Evolutionary conservation across 805 yeast genomes (phyloP).

Genomic region (Ogataea henricii): DNA sequence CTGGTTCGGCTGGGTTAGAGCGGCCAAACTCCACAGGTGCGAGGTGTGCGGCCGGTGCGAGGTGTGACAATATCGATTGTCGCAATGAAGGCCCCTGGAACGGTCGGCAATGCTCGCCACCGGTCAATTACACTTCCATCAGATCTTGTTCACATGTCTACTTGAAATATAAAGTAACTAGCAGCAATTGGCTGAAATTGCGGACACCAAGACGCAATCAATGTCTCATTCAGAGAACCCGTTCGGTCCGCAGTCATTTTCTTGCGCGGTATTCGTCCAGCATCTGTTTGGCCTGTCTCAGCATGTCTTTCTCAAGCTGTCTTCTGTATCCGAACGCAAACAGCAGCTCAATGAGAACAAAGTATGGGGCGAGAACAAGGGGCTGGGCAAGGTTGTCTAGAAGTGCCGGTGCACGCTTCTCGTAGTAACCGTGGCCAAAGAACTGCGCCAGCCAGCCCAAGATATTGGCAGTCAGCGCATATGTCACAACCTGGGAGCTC

Average conservation of each 20-base stretch:
- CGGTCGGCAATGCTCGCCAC: too few relatives aligned
- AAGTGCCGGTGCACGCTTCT: constrained; percentile 82
- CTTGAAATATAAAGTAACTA: too few relatives aligned
- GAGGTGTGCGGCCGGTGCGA: neutral
- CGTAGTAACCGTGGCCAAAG: constrained; percentile 83
- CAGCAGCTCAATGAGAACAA: constrained; percentile 76
- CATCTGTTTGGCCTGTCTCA: constrained; percentile 44
- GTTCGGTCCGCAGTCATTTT: neutral
- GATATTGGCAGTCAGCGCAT: constrained; percentile 47
- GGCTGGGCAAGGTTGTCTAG: constrained; percentile 84
- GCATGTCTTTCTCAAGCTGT: constrained; percentile 52
- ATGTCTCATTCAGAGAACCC: neutral
- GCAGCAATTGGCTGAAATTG: too few relatives aligned
- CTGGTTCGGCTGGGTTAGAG: neutral
- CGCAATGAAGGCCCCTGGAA: too few relatives aligned
- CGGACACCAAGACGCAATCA: too few relatives aligned
- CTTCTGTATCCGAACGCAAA: constrained; percentile 65
- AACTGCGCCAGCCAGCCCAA: constrained; percentile 81
- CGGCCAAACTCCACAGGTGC: neutral
- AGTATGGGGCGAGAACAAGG: constrained; percentile 86
- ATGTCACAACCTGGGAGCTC: constrained; percentile 27
- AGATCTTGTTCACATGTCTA: too few relatives aligned
- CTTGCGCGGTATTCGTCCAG: constrained; percentile 28
- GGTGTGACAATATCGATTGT: too few relatives aligned
- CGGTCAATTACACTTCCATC: too few relatives aligned